Evolutionary conservation across 2,329 filamentous ascomycete species (phyloP).

Genomic region (Eutypella sp.): DNA sequence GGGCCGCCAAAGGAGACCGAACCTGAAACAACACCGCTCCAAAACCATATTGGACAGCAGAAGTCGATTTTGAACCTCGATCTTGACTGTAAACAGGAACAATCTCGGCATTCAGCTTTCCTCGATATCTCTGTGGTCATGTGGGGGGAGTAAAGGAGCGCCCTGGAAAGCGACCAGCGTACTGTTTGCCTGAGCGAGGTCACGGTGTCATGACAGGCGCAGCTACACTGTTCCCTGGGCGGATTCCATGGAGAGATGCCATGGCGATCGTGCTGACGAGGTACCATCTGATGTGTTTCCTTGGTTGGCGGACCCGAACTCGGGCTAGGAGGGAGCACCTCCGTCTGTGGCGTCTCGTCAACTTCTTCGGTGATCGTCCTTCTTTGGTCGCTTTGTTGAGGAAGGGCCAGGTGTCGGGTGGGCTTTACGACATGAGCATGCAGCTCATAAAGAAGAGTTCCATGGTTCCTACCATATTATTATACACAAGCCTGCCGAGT

Average conservation of each 20-base stretch:
- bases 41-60: not conserved
- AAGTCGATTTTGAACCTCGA: not conserved
- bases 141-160: not conserved
- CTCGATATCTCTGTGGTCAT: not conserved
- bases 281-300: too few species aligned
- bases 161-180: not conserved
- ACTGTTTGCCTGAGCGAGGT: not conserved
- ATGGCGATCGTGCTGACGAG: too few species aligned
- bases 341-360: not conserved
- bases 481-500: not conserved
- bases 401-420: not conserved
- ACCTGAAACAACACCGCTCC: not conserved
- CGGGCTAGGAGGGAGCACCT: too few species aligned
- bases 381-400: not conserved
- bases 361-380: not conserved
- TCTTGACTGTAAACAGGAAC: not conserved
- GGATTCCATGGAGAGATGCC: not conserved
- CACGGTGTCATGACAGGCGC: not conserved
- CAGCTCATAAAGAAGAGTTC: not conserved
- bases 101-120: not conserved
- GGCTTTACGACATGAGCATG: not conserved
- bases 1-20: not conserved
- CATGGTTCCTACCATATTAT: not conserved
- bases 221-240: not conserved
- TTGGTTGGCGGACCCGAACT: too few species aligned